phyloP scores from a whole-genome alignment of 106 monocot species.

The Acorus gramineus region DNA sequence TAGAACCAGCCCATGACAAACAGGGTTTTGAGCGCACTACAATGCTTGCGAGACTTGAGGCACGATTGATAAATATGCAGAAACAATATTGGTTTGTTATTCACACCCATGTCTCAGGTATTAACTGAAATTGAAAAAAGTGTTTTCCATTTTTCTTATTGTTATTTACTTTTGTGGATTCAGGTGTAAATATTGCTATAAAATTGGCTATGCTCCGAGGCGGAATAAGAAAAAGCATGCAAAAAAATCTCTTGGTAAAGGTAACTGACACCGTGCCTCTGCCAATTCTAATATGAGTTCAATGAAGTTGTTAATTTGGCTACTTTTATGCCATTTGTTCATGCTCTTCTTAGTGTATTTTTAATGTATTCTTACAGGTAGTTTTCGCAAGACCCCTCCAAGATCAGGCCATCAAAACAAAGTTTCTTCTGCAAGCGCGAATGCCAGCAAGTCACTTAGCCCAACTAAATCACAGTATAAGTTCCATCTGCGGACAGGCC shows the following conservation, averaged over 20 bases:
- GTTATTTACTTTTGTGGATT: background rate
- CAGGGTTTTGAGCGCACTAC: slow-evolving; percentile 91
- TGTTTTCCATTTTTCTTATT: no score
- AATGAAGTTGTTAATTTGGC: background rate
- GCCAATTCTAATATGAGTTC: no score
- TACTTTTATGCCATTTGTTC: background rate
- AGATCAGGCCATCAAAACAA: slow-evolving; percentile 4
- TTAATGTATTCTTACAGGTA: slow-evolving; percentile 14
- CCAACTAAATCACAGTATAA: background rate
- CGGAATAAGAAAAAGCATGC: slow-evolving; percentile 16
- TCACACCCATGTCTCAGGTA: background rate
- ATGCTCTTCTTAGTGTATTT: background rate
- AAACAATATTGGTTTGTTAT: slow-evolving; percentile 66
- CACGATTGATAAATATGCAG: slow-evolving; percentile 70
- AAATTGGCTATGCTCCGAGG: slow-evolving; percentile 71
- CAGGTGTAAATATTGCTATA: slow-evolving; percentile 56
- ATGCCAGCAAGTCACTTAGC: background rate
- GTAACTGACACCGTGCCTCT: slow-evolving; percentile 1
- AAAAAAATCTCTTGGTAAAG: slow-evolving; percentile 9
- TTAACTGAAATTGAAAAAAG: no score
- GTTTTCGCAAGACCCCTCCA: slow-evolving; percentile 15
- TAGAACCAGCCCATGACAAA: slow-evolving; percentile 98
- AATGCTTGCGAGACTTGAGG: slow-evolving; percentile 83
- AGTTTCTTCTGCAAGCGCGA: slow-evolving; percentile 1
- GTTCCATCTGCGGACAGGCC: background rate